These are phyloP conservation scores for Coemansia sp. DNA, from an alignment of 371 early-diverging fungal species.

Conservation along the genomic window DNA sequence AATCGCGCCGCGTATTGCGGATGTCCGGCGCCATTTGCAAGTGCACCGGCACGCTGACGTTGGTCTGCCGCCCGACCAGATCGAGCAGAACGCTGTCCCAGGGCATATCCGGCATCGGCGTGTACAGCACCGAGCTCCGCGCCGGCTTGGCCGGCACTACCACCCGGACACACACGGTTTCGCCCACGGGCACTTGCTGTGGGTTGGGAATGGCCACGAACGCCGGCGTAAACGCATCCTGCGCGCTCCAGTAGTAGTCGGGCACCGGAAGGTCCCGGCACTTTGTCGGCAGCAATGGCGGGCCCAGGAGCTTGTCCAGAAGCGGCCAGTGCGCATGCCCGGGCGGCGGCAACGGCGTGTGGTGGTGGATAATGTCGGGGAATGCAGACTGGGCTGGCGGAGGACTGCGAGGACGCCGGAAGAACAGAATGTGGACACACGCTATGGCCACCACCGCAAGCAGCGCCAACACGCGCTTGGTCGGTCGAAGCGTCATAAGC, in stretches of 20 bases:
- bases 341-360: not conserved
- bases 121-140: slow-evolving; percentile 2
- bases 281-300: not conserved
- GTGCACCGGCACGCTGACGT: slow-evolving; percentile 22
- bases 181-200: slow-evolving; percentile 3
- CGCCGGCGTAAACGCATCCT: slow-evolving; percentile 7
- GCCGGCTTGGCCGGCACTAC: slow-evolving; percentile 27
- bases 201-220: slow-evolving; percentile 14
- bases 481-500: no score
- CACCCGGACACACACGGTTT: slow-evolving; percentile 32
- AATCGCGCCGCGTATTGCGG: slow-evolving; percentile 13
- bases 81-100: slow-evolving; percentile 46
- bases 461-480: not conserved
- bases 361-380: not conserved
- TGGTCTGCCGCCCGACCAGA: slow-evolving; percentile 13
- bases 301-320: not conserved
- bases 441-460: no score
- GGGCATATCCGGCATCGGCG: slow-evolving; percentile 23
- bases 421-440: no score
- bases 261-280: slow-evolving; percentile 14
- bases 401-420: no score
- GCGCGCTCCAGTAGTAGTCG: not conserved
- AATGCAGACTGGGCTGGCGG: not conserved
- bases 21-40: slow-evolving; percentile 10
- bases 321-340: not conserved